Evolutionary conservation across 2,329 filamentous ascomycete genomes (phyloP), one percentile per base, ranked within the genome.

Genomic region (Phaeomoniella chlamydospora): DNA sequence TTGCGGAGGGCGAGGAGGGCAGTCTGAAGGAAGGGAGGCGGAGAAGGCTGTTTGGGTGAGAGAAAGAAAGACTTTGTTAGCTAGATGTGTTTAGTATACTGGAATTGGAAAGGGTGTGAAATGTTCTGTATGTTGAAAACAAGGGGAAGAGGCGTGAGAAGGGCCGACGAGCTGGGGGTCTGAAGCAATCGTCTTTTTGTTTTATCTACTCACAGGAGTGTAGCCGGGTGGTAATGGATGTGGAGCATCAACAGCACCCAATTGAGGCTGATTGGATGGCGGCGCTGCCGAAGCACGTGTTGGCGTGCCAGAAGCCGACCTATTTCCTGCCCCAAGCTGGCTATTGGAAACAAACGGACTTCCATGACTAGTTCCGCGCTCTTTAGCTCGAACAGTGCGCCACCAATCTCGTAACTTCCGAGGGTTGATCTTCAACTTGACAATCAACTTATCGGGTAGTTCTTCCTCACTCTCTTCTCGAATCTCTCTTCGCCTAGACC

Each of bases 381-480:
- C 47, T 59, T 68, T 31, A 63, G 53, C 37, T 77, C 76, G 37
- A 65, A 71, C 44, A 79, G 55, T 36, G 77, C 45, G 39, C 18
- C 32, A 32, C 44, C 44, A 67, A 49, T 80, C 77, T 43, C 70
- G 72, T 31, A 90, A 69, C 50, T 75, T 88, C 4, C 82, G 77
- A 41, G 72, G 76, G 31, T 71, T 63, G 37, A 96, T 72, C 52
- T 70, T 80, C 17, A 98, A 65, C 45, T 74, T 87, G 35, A 98
- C 72, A 16, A 86, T 64, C 35, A 86, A 57, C 32, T 70, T 72
- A n/a, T 67, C 62, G 6, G 58, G 54, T 13, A 52, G 52, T 45
- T 86, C 80, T 37, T 86, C 79, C 11, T 79, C 58, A 37, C 72
- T 90, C 45, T 88, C 85, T 51, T 94, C 87, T 34, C 84, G 73